phyloP scores from a whole-genome alignment of 441 rosid species.

The Brassica balearica region DNA sequence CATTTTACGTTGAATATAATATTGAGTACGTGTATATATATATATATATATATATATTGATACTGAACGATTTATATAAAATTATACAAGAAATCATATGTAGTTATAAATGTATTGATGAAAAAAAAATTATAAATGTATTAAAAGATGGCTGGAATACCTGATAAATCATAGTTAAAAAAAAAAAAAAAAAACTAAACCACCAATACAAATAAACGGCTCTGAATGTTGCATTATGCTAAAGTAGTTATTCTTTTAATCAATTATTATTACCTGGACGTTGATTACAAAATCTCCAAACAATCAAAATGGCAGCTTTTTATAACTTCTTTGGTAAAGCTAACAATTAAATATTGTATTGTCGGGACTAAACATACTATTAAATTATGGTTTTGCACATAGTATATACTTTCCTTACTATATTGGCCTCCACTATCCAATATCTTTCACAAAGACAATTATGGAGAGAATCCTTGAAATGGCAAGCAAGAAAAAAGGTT shows the following conservation, averaged over 20 bases:
- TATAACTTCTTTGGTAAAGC: constrained; percentile 38
- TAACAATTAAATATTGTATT: neutral
- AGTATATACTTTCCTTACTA: constrained; percentile 38
- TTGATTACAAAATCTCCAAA: constrained; percentile 29
- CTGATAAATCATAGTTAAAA: neutral
- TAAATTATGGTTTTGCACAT: constrained; percentile 25
- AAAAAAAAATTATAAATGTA: neutral
- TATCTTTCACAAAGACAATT: constrained; percentile 39
- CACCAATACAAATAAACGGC: constrained; percentile 18
- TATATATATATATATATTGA: too few relatives aligned
- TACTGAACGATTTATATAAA: neutral
- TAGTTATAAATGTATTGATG: too few relatives aligned
- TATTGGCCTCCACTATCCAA: constrained; percentile 39
- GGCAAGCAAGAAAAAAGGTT: constrained; percentile 15
- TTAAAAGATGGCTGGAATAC: neutral
- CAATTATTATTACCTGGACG: constrained; percentile 16
- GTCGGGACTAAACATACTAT: constrained; percentile 37
- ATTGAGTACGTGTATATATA: too few relatives aligned
- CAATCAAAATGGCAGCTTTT: constrained; percentile 25
- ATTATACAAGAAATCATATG: neutral
- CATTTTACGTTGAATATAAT: too few relatives aligned
- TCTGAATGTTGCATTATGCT: constrained; percentile 17
- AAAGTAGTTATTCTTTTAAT: constrained; percentile 35
- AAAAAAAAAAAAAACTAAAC: neutral
- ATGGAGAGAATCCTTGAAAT: constrained; percentile 43